Evolutionary conservation across 441 rosid genomes (phyloP).

Genomic region (Melastoma candidum): DNA sequence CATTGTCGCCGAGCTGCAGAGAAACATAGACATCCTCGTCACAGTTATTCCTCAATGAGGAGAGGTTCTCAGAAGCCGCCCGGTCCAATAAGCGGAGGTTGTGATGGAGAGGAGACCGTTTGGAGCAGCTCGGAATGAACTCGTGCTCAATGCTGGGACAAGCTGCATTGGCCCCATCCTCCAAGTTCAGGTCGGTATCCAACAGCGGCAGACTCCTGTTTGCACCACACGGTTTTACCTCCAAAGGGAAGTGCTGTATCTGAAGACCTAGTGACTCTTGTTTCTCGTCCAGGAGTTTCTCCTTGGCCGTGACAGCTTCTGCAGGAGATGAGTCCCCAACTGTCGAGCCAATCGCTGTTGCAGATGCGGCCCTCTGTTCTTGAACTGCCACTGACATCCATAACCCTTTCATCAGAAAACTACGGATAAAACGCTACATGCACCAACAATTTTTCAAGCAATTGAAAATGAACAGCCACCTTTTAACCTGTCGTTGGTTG

Average conservation of each 20-base stretch:
- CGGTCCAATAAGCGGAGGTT: conserved; percentile 24
- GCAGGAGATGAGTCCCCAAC: conserved; percentile 66
- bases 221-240: conserved; percentile 24
- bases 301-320: conserved; percentile 34
- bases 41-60: conserved; percentile 37
- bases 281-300: conserved; percentile 37
- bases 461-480: conserved; percentile 21
- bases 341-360: conserved; percentile 53
- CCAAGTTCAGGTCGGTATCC: conserved; percentile 35
- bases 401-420: background rate
- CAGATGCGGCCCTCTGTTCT: conserved; percentile 64
- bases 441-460: background rate
- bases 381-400: conserved; percentile 46
- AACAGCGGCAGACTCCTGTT: conserved; percentile 21
- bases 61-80: conserved; percentile 37
- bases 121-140: conserved; percentile 60
- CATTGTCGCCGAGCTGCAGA: conserved; percentile 64
- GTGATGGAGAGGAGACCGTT: conserved; percentile 36
- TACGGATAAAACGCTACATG: background rate
- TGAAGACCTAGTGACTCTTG: conserved; percentile 55
- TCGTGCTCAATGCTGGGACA: conserved; percentile 65
- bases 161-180: conserved; percentile 27
- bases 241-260: conserved; percentile 54
- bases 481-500: conserved; percentile 55
- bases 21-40: conserved; percentile 56